These are phyloP conservation scores for Pelagophyceae sp. DNA, from an alignment of 352 stramenopile genomes.

Conservation along the genomic window DNA sequence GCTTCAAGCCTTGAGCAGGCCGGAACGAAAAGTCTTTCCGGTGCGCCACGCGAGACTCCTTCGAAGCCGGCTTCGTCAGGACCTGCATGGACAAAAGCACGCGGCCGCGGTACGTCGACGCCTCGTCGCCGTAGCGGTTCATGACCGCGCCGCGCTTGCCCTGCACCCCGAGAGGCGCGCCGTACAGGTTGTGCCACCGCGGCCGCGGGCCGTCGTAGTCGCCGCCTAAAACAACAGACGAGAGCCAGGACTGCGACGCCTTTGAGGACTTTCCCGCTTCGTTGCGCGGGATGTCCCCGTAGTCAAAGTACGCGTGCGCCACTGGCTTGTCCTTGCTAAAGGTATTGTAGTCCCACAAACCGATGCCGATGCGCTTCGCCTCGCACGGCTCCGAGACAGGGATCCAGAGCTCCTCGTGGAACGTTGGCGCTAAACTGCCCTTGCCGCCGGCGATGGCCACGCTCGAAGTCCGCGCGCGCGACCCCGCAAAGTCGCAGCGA, in stretches of 20 bases:
- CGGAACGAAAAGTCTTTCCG: slow-evolving; percentile 12
- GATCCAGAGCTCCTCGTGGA: slow-evolving; percentile 69
- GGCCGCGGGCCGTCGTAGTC: slow-evolving; percentile 11
- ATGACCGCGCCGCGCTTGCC: slow-evolving; percentile 19
- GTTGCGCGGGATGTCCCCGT: background rate
- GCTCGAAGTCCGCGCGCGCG: slow-evolving; percentile 57
- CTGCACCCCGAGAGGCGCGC: slow-evolving; percentile 20
- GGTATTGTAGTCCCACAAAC: slow-evolving; percentile 66
- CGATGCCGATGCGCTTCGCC: slow-evolving; percentile 66
- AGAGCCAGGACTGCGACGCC: background rate
- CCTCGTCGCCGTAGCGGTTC: slow-evolving; percentile 52
- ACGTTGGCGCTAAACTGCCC: slow-evolving; percentile 24
- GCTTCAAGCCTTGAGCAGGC: slow-evolving; percentile 12
- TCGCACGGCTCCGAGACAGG: slow-evolving; percentile 64
- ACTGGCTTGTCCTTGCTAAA: slow-evolving; percentile 62
- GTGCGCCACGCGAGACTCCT: slow-evolving; percentile 27
- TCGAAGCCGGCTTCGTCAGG: slow-evolving; percentile 37
- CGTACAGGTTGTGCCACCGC: slow-evolving; percentile 28
- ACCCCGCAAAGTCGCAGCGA: slow-evolving; percentile 58
- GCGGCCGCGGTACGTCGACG: slow-evolving; percentile 64
- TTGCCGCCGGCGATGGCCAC: slow-evolving; percentile 58
- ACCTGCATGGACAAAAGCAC: slow-evolving; percentile 57
- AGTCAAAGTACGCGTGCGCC: slow-evolving; percentile 24
- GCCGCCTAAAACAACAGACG: background rate
- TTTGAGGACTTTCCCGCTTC: background rate